phyloP scores from a whole-genome alignment of 2,329 filamentous ascomycete genomes.

The Aspergillus fumigatus region DNA sequence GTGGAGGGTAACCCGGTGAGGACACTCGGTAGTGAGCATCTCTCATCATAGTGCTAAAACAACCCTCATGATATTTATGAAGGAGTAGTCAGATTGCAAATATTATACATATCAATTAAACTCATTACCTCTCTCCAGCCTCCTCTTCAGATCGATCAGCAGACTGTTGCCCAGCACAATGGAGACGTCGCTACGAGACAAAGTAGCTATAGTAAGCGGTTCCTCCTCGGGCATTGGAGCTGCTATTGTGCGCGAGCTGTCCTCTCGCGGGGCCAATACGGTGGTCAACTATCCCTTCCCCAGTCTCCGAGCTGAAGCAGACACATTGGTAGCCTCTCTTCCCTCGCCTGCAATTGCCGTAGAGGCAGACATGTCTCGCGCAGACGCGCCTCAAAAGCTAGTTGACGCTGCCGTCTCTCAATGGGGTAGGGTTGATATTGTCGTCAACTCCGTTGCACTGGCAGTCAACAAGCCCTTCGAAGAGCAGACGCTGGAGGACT shows the following conservation, averaged over 20 bases:
- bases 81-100: no score
- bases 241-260: slow-evolving; percentile 33
- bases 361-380: slow-evolving; percentile 40
- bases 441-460: slow-evolving; percentile 20
- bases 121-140: no score
- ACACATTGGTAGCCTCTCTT: slow-evolving; percentile 25
- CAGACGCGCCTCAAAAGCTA: slow-evolving; percentile 33
- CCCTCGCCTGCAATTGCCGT: slow-evolving; percentile 34
- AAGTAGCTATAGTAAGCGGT: slow-evolving; percentile 23
- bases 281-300: slow-evolving; percentile 48
- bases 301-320: slow-evolving; percentile 20
- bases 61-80: no score
- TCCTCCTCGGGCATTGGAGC: slow-evolving; percentile 22
- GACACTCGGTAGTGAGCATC: no score
- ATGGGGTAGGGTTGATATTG: slow-evolving; percentile 39
- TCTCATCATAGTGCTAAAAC: no score
- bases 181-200: slow-evolving; percentile 2
- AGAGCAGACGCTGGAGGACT: slow-evolving; percentile 27
- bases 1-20: no score
- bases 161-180: no score
- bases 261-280: slow-evolving; percentile 44
- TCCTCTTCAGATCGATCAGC: no score
- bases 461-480: slow-evolving; percentile 38
- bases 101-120: no score
- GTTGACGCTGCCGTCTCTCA: slow-evolving; percentile 32